Evolutionary conservation across 2,329 filamentous ascomycete species (phyloP).

Genomic region (Cryphonectria naterciae): DNA sequence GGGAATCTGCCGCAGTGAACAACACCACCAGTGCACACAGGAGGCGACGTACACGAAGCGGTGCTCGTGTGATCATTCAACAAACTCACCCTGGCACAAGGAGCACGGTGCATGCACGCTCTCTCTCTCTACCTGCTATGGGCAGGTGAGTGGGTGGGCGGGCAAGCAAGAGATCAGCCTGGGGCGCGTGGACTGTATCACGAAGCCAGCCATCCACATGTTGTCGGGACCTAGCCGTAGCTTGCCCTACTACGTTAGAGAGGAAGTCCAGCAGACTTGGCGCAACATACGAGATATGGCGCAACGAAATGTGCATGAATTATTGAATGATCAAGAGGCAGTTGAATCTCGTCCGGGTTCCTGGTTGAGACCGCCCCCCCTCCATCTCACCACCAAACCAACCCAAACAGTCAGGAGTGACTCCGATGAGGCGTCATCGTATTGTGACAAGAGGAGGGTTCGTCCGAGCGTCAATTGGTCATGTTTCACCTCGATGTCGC

Average conservation of each 20-base stretch:
- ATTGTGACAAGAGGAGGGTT: conserved; percentile 4
- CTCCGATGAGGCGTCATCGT: conserved; percentile 1
- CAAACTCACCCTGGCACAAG: not conserved
- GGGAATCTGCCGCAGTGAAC: not conserved
- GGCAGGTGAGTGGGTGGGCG: too few relatives aligned
- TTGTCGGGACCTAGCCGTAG: not conserved
- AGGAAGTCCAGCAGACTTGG: not conserved
- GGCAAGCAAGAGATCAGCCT: not conserved
- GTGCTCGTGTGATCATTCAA: not conserved
- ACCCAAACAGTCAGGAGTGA: not conserved
- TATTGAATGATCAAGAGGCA: not conserved
- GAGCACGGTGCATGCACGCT: not conserved
- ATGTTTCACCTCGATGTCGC: conserved; percentile 28
- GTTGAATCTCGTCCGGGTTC: not conserved
- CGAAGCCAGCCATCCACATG: not conserved
- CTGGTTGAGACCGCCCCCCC: not conserved
- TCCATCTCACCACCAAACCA: not conserved
- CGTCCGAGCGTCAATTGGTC: conserved; percentile 25
- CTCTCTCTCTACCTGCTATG: not conserved
- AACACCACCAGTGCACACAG: not conserved
- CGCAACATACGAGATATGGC: conserved; percentile 2
- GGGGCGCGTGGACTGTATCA: not conserved
- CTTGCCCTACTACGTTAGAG: not conserved
- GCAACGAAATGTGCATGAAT: not conserved
- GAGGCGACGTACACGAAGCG: not conserved